Conservation (phyloP, 2,329 filamentous ascomycete genomes). For the Onygenales sp. region DNA sequence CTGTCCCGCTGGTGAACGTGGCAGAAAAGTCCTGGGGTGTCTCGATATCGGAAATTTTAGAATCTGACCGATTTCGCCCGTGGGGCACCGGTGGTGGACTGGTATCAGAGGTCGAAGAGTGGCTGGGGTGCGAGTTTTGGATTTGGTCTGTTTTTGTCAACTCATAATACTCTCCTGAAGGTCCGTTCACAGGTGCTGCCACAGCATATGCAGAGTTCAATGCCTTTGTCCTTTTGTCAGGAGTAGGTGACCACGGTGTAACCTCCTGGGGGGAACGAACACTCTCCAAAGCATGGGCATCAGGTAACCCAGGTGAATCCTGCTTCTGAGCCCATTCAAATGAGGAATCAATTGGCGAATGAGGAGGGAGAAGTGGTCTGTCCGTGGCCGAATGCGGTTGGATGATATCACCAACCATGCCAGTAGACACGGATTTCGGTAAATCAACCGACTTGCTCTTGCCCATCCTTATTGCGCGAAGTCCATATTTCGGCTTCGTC, state of each 20-base stretch:
- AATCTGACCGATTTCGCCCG: background rate
- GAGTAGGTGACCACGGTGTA: no score
- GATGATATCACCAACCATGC: background rate
- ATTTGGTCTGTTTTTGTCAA: background rate
- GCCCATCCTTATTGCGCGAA: background rate
- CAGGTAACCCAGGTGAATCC: background rate
- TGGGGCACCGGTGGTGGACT: background rate
- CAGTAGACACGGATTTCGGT: background rate
- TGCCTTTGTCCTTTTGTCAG: background rate
- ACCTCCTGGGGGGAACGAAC: background rate
- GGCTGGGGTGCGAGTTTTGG: background rate
- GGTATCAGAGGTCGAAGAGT: background rate
- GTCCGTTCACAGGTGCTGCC: background rate
- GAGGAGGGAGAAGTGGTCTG: background rate
- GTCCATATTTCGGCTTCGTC: background rate
- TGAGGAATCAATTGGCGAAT: background rate
- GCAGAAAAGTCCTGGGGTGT: background rate
- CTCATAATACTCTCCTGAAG: background rate
- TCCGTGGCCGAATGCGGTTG: no score
- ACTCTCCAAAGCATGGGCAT: background rate
- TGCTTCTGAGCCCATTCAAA: background rate
- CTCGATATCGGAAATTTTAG: background rate
- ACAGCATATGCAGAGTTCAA: background rate
- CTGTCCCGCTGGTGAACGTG: background rate
- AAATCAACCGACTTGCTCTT: background rate